Base-by-base conservation (phyloP, 805 yeast genomes). In the Candida multigemmis region DNA sequence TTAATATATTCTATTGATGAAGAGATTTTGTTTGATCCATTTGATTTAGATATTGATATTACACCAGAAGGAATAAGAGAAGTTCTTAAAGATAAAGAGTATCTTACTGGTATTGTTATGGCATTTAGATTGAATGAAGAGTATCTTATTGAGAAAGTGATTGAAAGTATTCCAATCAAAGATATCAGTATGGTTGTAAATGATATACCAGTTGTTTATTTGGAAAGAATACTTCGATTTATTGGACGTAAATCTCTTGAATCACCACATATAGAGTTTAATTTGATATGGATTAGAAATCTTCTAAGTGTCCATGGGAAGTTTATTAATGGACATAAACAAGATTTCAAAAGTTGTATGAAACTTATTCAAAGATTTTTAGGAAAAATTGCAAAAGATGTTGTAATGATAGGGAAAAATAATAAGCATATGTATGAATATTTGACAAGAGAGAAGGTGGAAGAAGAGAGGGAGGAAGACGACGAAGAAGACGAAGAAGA, bases 21-120 rank as follows among this genome's bases (percentile, higher is more conserved):
- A 26, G 59, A 71, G 7, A 55, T 78, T 26, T 58, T 77, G 16
- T 91, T 91, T 48, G 98, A 91, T 60, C 98, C 98, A 18, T 84
- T 84, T 48, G 97, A 91, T 50, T 66, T 91, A 46, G 97, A 89
- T 48, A 63, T 86, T 24, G 97, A 91, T 42, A 74, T 89, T 16
- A 91, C 98, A 0, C 93, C 95, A 1, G 81, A 74, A 24, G 60
- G 81, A 4, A 78, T 86, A 1, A 32, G 73, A 18, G 78, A 73
- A 29, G 68, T 74, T 5, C 56, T 87, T 22, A 38, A 56, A 6
- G 78, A 74, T 26, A 65, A 64, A 28, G 78, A 75, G 28, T 84
- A 74, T 49, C 58, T 87, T 40, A 71, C 72, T 21, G 89, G 96
- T 0, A 54, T 89, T 32, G 82, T 87, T 9, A 86, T 91, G 96